Evolutionary conservation across 2,329 filamentous ascomycete species (phyloP).

Genomic region (Boeremia exigua): DNA sequence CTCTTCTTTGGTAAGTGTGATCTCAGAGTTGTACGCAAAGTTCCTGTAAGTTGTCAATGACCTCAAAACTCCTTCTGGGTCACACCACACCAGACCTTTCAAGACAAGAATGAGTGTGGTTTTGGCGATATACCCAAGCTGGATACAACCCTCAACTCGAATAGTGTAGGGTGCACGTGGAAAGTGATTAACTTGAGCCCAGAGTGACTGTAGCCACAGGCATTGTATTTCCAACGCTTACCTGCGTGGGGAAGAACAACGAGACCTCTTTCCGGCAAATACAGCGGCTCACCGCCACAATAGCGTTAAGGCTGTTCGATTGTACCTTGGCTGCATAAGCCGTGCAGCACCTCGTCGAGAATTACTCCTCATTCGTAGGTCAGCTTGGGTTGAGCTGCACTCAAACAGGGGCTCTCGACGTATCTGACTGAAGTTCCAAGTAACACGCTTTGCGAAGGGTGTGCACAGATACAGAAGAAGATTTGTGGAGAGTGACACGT

Average conservation of each 20-base stretch:
- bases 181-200: too few relatives aligned
- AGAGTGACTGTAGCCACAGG: neutral
- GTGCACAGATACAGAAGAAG: neutral
- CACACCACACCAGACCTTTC: neutral
- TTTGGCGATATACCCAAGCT: too few relatives aligned
- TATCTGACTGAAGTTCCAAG: neutral
- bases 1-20: neutral
- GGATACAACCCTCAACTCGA: too few relatives aligned
- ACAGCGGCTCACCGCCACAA: neutral
- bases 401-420: neutral
- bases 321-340: neutral
- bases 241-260: neutral
- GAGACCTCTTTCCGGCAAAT: neutral
- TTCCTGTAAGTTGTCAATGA: neutral
- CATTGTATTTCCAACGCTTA: neutral
- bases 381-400: constrained; percentile 3
- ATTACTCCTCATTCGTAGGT: neutral
- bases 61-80: neutral
- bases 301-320: neutral
- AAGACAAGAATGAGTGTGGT: neutral
- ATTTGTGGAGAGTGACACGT: neutral
- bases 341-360: neutral
- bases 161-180: too few relatives aligned
- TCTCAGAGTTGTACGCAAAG: neutral
- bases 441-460: neutral